Conservation (phyloP, 495 filamentous ascomycete genomes). For the Penicillium waksmanii region DNA sequence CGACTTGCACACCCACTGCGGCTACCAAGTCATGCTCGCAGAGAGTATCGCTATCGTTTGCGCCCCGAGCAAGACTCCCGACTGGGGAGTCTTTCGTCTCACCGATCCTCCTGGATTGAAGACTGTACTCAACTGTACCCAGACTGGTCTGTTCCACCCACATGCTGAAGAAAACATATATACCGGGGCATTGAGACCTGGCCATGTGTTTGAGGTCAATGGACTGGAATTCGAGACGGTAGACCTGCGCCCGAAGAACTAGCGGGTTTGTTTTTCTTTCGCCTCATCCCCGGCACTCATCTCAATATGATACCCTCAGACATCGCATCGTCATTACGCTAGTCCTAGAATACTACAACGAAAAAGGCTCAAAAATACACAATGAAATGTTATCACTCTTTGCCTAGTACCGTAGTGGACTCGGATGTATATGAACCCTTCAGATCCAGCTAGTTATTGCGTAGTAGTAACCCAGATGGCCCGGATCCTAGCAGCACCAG, state of each 20-base stretch:
- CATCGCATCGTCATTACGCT: not conserved
- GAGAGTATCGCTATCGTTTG: constrained; percentile 98
- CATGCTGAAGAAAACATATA: constrained; percentile 76
- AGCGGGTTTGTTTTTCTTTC: constrained; percentile 12
- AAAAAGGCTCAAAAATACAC: not conserved
- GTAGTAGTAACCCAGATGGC: too few species aligned
- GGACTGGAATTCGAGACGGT: constrained; percentile 77
- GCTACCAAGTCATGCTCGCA: constrained; percentile 91
- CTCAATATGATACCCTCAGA: constrained; percentile 29
- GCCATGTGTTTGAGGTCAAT: constrained; percentile 82
- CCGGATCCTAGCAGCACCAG: too few species aligned
- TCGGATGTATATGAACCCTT: too few species aligned
- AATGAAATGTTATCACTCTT: not conserved
- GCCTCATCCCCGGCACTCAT: constrained; percentile 11
- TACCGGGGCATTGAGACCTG: constrained; percentile 77
- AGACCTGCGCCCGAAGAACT: constrained; percentile 65
- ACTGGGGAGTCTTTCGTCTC: constrained; percentile 90
- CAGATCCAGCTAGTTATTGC: too few species aligned
- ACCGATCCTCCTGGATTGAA: constrained; percentile 90
- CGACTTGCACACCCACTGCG: constrained; percentile 89
- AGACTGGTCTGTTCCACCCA: constrained; percentile 82
- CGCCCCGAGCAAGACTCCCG: constrained; percentile 78
- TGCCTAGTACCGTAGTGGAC: too few species aligned
- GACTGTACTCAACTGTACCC: constrained; percentile 73
- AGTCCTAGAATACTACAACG: not conserved